Evolutionary conservation across 1,284 basidiomycete species (phyloP), one percentile per base, ranked within the genome.

Genomic region (Mixia osmundae): DNA sequence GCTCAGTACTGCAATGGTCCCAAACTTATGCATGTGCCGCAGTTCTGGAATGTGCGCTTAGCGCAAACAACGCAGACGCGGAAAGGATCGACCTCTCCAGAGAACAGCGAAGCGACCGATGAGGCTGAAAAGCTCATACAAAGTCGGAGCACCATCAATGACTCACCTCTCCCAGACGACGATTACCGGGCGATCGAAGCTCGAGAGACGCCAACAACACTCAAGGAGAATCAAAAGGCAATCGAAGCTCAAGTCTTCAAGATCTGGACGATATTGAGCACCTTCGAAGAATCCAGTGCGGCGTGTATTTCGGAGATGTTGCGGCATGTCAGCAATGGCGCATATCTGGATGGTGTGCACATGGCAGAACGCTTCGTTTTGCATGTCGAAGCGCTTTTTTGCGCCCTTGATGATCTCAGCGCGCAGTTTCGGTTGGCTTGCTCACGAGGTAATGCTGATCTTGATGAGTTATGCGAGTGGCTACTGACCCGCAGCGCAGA

Each of bases 251-350:
- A 91, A 56, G 89, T 99, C 8, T 89, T 87, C 60, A 76, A 87
- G 37, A 95, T 99, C 51, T 99, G 89, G 89, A 94, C 87, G 65
- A 85, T 97, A 22, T 66, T 99, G 22, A 94, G 85, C 14, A 82
- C 87, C 2, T 99, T 95, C 49, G 89, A 99, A 56, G 89, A 99
- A 60, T 89, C 82, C 25, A 87, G 80, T 48, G 89, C 89, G n/a
- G 87, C 89, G 4, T 91, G 91, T 59, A 99, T 99, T 48, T 89
- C 83, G 18, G 89, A 97, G 54, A 99, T 99, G 89, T 64, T 97
- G 40, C 66, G 80, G 42, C 82, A 91, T 52, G 91, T 99, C 58
- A 91, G 83, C 64, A 87, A 77, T 50, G 80, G 83, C 11, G 74
- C 85, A 50, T 89, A 95, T 55, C 66, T 94, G 37, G 87, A 95